Evolutionary conservation across 371 early-diverging fungal genomes (phyloP), one percentile per base, ranked within the genome.

Genomic region (Batrachochytrium dendrobatidis): DNA sequence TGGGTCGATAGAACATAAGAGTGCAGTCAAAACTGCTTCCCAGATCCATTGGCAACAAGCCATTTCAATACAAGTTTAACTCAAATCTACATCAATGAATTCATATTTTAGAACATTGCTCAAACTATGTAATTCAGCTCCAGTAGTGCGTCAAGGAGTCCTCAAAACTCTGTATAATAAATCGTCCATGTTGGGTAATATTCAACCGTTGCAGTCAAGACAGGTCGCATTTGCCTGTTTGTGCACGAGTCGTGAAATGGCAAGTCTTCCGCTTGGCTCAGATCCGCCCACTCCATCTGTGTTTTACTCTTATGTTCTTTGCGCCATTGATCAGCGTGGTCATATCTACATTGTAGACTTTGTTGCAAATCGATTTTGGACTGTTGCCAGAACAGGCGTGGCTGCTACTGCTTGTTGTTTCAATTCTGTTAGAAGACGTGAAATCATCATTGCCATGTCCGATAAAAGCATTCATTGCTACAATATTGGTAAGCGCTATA

Each of bases 401-500:
- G 61, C 76, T 2, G 75, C 61, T n/a, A 67, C 71, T 2, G 62
- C 65, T 53, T 56, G 74, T 34, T 34, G 66, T 18, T 79, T 79
- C 69, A 71, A 69, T 44, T 17, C 61, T 0, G 35, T 64, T 10
- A 60, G 74, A 2, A 34, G 70, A 18, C 55, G 76, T 2, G 80
- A 79, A 56, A 18, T 79, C 10, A 60, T 76, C 22, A 60, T 74
- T 18, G 80, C 69, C 12, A 53, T 74, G 7, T 60, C 75, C 2
- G 80, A 79, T 58, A 33, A 62, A 53, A 59, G 74, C 10, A 49
- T 76, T 0, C 67, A 65, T 34, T 79, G 80, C 63, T 76, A 75
- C 68, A 79, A 79, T 55, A 71, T 76, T n/a, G 79, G 76, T 75
- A 49, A 22, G 57, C 18, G n/a, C 0, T 15, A 6, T 25, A 20